Conservation (phyloP, 2,329 filamentous ascomycete genomes). For the Ceratocystis diversiconidia region DNA sequence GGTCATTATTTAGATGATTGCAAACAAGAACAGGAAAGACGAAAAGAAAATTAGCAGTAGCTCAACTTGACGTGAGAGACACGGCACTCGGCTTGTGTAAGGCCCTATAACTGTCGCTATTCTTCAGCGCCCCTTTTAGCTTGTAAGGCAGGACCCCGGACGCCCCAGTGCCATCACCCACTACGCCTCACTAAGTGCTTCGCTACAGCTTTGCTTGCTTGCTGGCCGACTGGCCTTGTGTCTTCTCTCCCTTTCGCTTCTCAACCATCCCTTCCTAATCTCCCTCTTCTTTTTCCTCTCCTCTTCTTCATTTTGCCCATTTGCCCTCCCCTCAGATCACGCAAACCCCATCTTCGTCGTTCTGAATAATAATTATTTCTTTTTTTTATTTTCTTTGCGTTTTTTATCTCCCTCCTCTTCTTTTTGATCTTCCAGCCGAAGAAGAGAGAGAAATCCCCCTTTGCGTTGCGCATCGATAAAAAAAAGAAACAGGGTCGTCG, state of each 20-base stretch:
- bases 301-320: conserved; percentile 9
- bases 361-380: conserved; percentile 10
- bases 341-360: conserved; percentile 6
- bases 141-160: too few species aligned
- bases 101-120: too few species aligned
- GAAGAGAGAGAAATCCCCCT: neutral
- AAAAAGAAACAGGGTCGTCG: neutral
- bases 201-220: neutral
- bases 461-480: conserved; percentile 4
- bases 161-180: neutral
- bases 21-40: too few species aligned
- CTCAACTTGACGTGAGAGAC: too few species aligned
- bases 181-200: neutral
- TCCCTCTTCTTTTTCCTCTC: conserved; percentile 10
- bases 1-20: too few species aligned
- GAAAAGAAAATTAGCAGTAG: too few species aligned
- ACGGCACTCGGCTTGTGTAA: too few species aligned
- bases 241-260: neutral
- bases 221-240: neutral
- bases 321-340: conserved; percentile 5
- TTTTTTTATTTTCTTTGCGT: conserved; percentile 6
- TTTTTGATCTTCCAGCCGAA: neutral
- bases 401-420: neutral
- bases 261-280: neutral
- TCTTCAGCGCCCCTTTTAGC: too few species aligned